Base-by-base conservation (phyloP, 805 yeast species). In the Maudiozyma saulgeensis region DNA sequence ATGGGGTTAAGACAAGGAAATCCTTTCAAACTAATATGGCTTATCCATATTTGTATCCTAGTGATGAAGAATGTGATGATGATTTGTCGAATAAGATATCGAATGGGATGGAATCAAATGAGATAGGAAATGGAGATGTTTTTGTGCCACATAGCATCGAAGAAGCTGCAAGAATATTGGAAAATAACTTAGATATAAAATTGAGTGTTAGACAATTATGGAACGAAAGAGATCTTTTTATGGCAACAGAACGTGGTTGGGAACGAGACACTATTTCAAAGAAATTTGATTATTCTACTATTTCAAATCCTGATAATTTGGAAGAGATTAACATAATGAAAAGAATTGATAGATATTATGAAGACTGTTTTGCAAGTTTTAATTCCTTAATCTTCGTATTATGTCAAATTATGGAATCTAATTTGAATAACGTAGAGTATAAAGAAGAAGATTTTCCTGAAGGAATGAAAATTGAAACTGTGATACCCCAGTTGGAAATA, bases 101-200 rank as follows among this genome's bases (percentile, higher is more conserved):
- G 1, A n/a, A 43, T 4, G 13, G 41, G 4, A 38, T 42, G 8
- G 48, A 44, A 11, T 31, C 34, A 19, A 19, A 37, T 4, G 43
- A 43, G 4, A 34, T 39, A 15, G 46, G 47, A 7, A 47, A 48
- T 34, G 60, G 56, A 21, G 43, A 41, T 18, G 45, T 50, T 2
- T 44, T 44, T 25, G 79, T 81, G 0, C 97, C 97, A 0, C 74
- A 68, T 39, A 88, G 95, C 52, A 80, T 90, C 28, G 71, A 76
- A 43, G 96, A 91, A 62, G 96, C 96, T 0, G 75, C 87, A 23
- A 76, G 77, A 13, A 75, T 91, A 8, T 76, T 87, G 52, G 73
- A 76, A 28, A 68, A 77, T 11, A 78, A 84, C 15, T 75, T 87
- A 1, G 73, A 79, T 49, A 83, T 84, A 21, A 81, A 85, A 44